Evolutionary conservation across 371 early-diverging fungal genomes (phyloP), one percentile per base, ranked within the genome.

Genomic region (Mortierella sp.): DNA sequence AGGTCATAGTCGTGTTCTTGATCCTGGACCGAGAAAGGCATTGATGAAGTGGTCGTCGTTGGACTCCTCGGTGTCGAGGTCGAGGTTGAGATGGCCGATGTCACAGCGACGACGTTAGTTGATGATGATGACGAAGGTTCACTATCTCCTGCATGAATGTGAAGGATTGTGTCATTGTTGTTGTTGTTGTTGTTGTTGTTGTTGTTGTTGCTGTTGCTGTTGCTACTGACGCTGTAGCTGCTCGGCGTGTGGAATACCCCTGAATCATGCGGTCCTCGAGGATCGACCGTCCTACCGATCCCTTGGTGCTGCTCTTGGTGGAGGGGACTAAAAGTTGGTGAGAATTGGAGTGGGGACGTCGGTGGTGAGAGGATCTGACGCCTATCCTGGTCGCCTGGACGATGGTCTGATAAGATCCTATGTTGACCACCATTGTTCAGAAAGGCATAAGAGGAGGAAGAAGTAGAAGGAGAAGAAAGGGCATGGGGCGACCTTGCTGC

Each of bases 1-100:
- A 72, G 49, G 24, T 73, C 64, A 41, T 73, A 73, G 48, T 73
- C 73, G 27, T 67, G 60, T 23, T 73, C 72, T 37, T 65, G 72
- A n/a, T 59, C 56, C 24, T 60, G 61, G 34, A 61, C 30, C 2
- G 66, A 52, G 23, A 42, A 15, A 7, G 17, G 39, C 4, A 28
- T 15, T 9, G 56, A 30, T 23, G 50, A 11, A 14, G 50, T 28
- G 17, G 23, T 6, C 8, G 46, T 50, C 19, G 23, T 17, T n/a
- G n/a, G n/a, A n/a, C n/a, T n/a, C n/a, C n/a, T n/a, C n/a, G n/a
- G n/a, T n/a, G n/a, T n/a, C n/a, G n/a, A n/a, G 8, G 53, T 21
- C 43, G 53, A 17, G 30, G 39, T 39, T 15, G 56, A 27, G 21
- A 34, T 19, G 8, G 60, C 21, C 9, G 42, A 2, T 6, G 52